Percentiles rank a stretch among this genome's conserved stretches.
These are phyloP conservation scores for Garcia nutans DNA, from an alignment of 345 rosid genomes.

Conservation along the genomic window DNA sequence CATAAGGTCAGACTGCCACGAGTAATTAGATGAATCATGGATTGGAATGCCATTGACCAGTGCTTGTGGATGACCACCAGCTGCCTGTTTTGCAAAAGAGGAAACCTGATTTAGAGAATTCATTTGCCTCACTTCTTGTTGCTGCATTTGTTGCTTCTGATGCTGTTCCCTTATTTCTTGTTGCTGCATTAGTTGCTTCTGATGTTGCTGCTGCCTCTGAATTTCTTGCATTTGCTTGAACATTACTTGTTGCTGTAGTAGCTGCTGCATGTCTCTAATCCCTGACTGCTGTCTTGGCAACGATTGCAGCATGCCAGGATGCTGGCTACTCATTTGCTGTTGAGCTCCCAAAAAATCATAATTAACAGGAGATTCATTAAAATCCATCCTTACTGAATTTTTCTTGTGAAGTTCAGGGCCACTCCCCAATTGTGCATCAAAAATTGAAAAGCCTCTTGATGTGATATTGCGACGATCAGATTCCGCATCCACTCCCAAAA, in stretches of 20 bases:
- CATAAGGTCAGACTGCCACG: slow-evolving; percentile 61
- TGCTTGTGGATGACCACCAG: slow-evolving; percentile 40
- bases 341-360: slow-evolving; percentile 66
- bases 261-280: slow-evolving; percentile 66
- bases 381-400: slow-evolving; percentile 46
- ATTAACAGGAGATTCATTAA: slow-evolving; percentile 64
- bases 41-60: slow-evolving; percentile 63
- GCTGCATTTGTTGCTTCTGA: slow-evolving; percentile 53
- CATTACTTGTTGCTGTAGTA: slow-evolving; percentile 72
- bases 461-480: slow-evolving; percentile 47
- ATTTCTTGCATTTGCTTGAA: slow-evolving; percentile 70
- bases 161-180: slow-evolving; percentile 57
- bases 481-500: slow-evolving; percentile 62
- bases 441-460: slow-evolving; percentile 48
- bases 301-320: slow-evolving; percentile 57
- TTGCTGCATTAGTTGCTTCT: slow-evolving; percentile 52
- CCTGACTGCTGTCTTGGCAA: slow-evolving; percentile 71
- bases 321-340: slow-evolving; percentile 61
- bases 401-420: slow-evolving; percentile 47
- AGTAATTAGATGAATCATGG: slow-evolving; percentile 54
- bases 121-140: slow-evolving; percentile 53
- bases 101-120: slow-evolving; percentile 49
- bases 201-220: slow-evolving; percentile 69
- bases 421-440: slow-evolving; percentile 46
- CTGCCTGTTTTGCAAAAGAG: slow-evolving; percentile 42